Evolutionary conservation across 192 early-diverging fungal species (phyloP).

Genomic region (Umbelopsis sp.): DNA sequence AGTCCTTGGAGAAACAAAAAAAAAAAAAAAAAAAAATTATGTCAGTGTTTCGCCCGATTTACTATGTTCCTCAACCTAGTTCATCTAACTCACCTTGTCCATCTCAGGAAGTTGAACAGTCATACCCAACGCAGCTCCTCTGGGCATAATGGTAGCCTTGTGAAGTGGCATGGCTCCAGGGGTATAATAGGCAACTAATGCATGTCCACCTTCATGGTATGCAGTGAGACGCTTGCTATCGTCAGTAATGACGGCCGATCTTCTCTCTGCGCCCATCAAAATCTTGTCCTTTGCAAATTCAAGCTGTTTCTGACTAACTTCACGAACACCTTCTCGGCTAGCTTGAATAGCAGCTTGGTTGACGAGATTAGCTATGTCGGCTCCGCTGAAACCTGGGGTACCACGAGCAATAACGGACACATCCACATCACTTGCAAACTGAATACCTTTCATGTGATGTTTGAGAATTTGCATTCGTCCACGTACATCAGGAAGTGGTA

Average conservation of each 20-base stretch:
- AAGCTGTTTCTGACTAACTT: constrained; percentile 80
- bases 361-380: constrained; percentile 96
- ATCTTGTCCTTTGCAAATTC: constrained; percentile 99
- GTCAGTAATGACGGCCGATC: constrained; percentile 87
- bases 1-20: constrained; percentile 51
- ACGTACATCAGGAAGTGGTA: constrained; percentile 95
- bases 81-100: constrained; percentile 63
- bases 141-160: constrained; percentile 98
- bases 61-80: too few species aligned
- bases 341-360: constrained; percentile 98
- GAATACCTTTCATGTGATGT: constrained; percentile 85
- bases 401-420: constrained; percentile 87
- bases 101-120: constrained; percentile 94
- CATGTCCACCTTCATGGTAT: constrained; percentile 98
- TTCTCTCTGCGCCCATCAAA: constrained; percentile 96
- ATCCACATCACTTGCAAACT: constrained; percentile 71
- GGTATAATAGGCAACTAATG: constrained; percentile 94
- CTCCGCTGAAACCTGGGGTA: constrained; percentile 99
- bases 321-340: constrained; percentile 71
- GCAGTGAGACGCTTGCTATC: constrained; percentile 89
- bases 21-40: too few species aligned
- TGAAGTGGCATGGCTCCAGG: constrained; percentile 93
- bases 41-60: not conserved
- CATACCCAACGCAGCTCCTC: constrained; percentile 83
- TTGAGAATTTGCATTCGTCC: constrained; percentile 92